Percentiles rank a stretch among this genome's conserved stretches.
Conservation (phyloP, 106 monocot genomes). For the Acorus calamus region DNA sequence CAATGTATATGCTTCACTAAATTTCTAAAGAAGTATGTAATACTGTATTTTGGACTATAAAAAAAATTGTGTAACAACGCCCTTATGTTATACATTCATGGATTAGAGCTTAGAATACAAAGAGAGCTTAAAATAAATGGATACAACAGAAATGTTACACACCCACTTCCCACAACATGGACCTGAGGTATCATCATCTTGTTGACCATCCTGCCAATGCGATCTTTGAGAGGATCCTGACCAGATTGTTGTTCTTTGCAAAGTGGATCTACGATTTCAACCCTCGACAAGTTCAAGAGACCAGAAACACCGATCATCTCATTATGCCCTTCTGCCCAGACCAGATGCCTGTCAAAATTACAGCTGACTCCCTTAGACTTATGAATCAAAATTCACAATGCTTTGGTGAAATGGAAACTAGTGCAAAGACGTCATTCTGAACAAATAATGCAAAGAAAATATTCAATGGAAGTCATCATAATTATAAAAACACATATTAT, state of each 20-base stretch:
- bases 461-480: too few relatives aligned
- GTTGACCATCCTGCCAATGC: conserved; percentile 19
- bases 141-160: neutral
- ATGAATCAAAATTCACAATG: neutral
- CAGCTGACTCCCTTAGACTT: neutral
- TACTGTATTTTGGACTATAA: too few relatives aligned
- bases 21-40: too few relatives aligned
- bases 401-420: neutral
- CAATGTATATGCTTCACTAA: too few relatives aligned
- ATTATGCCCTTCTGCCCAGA: conserved; percentile 61
- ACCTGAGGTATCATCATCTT: conserved; percentile 51
- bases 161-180: conserved; percentile 61
- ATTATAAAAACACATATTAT: too few relatives aligned
- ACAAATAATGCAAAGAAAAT: too few relatives aligned
- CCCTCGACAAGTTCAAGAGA: conserved; percentile 1
- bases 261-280: conserved; percentile 13
- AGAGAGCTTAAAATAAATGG: neutral
- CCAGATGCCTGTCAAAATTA: conserved; percentile 42
- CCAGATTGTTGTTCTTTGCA: conserved; percentile 10
- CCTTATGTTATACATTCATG: too few relatives aligned
- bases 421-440: too few relatives aligned
- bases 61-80: too few relatives aligned
- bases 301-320: conserved; percentile 4
- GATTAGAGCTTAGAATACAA: neutral
- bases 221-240: conserved; percentile 6